Conservation (phyloP, 2,329 filamentous ascomycete genomes). For the Fusarium compactum region DNA sequence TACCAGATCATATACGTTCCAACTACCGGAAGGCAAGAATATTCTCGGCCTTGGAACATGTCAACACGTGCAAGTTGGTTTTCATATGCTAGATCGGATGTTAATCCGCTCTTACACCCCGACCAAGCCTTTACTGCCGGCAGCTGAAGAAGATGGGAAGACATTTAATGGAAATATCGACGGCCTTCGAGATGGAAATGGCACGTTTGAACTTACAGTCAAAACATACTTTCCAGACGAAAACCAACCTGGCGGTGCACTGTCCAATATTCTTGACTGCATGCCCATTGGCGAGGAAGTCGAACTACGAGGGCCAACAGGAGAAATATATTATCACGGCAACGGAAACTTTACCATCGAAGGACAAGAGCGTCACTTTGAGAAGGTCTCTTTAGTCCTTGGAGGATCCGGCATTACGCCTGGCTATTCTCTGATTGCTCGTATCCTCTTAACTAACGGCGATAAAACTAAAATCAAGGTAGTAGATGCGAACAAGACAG, state of each 20-base stretch:
- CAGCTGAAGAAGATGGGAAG: not conserved
- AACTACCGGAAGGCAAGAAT: not conserved
- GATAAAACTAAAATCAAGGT: not conserved
- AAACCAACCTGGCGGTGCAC: not conserved
- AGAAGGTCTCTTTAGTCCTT: not conserved
- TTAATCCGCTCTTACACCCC: not conserved
- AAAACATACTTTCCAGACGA: not conserved
- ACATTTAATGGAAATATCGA: not conserved
- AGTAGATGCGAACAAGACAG: not conserved
- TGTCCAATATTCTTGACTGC: not conserved
- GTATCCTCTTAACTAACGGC: not conserved
- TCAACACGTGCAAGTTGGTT: not conserved
- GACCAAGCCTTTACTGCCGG: not conserved
- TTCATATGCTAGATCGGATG: not conserved
- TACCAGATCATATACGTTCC: not conserved
- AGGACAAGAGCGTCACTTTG: not conserved
- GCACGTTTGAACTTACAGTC: not conserved
- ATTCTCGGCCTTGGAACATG: not conserved
- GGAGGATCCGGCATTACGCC: not conserved
- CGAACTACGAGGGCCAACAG: not conserved
- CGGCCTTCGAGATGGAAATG: not conserved
- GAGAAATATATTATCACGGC: not conserved
- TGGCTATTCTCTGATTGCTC: not conserved
- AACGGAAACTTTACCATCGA: not conserved
- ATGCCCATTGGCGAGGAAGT: not conserved